Conservation (phyloP, 176 grass and related monocot genomes). For the Oryza punctata region DNA sequence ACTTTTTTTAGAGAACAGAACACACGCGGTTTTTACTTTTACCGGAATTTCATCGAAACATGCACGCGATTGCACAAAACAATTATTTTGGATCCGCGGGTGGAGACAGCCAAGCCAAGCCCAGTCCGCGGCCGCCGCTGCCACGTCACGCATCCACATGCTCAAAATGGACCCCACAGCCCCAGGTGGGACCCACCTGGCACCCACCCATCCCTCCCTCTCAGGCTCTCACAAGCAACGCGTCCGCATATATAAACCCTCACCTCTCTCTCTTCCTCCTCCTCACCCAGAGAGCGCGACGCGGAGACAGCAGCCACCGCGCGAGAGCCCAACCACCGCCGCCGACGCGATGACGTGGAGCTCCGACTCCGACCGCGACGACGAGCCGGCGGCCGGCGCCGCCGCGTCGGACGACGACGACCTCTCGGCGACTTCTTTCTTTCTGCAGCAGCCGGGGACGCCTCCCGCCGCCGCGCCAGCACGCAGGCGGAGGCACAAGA, state of each 20-base stretch:
- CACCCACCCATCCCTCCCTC: background rate
- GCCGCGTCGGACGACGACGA: no score
- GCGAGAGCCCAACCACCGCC: background rate
- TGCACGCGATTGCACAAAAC: no score
- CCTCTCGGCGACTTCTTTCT: background rate
- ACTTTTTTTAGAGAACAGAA: background rate
- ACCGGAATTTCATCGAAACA: background rate
- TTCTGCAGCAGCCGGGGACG: background rate
- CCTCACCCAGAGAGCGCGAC: background rate
- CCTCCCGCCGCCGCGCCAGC: background rate
- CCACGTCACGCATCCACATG: slow-evolving; percentile 19
- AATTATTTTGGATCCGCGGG: background rate
- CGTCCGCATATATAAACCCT: slow-evolving; percentile 20
- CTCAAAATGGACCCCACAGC: background rate
- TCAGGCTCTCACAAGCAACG: background rate
- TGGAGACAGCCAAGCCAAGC: no score
- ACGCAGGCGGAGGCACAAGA: background rate
- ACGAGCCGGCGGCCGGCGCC: background rate
- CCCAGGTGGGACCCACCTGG: background rate
- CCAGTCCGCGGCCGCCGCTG: background rate
- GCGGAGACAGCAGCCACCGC: background rate
- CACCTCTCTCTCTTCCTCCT: background rate
- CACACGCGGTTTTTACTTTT: background rate
- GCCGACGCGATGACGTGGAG: slow-evolving; percentile 33
- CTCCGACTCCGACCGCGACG: slow-evolving; percentile 44